A percentile compares a stretch with the other conserved stretches of the same genome.
Evolutionary conservation across 1,284 basidiomycete species (phyloP).

Genomic region (Fomitiporia mediterranea): DNA sequence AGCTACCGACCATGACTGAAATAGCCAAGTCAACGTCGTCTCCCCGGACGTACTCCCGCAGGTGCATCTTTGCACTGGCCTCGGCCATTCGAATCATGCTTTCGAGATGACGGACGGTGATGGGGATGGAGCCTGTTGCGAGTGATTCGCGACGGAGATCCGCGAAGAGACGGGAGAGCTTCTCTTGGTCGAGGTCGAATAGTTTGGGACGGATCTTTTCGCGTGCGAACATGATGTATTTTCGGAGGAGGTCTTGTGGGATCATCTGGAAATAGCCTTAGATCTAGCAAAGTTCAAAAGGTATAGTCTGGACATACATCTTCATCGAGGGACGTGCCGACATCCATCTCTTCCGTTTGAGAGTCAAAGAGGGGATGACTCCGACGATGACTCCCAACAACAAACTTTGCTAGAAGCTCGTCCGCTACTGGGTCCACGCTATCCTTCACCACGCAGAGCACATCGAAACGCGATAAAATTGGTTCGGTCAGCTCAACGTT

Average conservation of each 20-base stretch:
- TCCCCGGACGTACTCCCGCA: constrained; percentile 91
- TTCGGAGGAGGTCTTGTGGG: constrained; percentile 93
- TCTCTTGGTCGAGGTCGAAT: constrained; percentile 94
- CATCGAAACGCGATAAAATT: constrained; percentile 98
- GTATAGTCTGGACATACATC: constrained; percentile 62
- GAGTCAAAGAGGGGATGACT: constrained; percentile 92
- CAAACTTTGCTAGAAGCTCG: constrained; percentile 94
- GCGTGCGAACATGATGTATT: constrained; percentile 99
- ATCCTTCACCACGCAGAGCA: constrained; percentile 97
- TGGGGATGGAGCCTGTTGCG: constrained; percentile 96
- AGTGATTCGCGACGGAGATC: constrained; percentile 95
- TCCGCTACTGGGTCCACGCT: constrained; percentile 95
- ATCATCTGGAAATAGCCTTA: constrained; percentile 66
- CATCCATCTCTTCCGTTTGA: constrained; percentile 82
- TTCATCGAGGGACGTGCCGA: constrained; percentile 84
- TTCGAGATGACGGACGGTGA: constrained; percentile 96
- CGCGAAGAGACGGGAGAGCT: constrained; percentile 91
- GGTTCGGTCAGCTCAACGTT: constrained; percentile 99
- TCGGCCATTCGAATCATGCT: constrained; percentile 99
- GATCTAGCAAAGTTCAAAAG: background rate
- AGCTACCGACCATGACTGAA: constrained; percentile 90
- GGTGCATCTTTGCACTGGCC: constrained; percentile 97
- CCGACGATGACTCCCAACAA: constrained; percentile 92
- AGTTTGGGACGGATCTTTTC: constrained; percentile 92
- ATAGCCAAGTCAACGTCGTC: constrained; percentile 99